Conservation (phyloP, 2,329 filamentous ascomycete species). For the Sclerotinia nivalis region DNA sequence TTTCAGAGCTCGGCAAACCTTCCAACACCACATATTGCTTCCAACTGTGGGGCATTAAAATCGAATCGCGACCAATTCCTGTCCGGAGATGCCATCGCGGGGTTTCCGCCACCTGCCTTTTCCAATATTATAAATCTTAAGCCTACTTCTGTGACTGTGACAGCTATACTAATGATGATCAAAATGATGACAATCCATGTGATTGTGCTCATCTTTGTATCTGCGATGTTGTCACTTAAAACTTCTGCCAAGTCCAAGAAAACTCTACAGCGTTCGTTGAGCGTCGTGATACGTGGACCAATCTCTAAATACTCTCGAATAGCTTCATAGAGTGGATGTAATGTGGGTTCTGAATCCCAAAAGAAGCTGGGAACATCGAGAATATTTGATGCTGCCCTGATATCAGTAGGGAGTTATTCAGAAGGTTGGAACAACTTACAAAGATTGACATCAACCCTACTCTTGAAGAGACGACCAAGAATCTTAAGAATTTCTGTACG, state of each 20-base stretch:
- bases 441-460: constrained; percentile 93
- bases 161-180: constrained; percentile 85
- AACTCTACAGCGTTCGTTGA: constrained; percentile 94
- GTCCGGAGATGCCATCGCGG: background rate
- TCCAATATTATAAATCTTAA: constrained; percentile 77
- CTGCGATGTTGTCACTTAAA: constrained; percentile 84
- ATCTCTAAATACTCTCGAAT: constrained; percentile 98
- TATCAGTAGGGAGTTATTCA: constrained; percentile 29
- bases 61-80: constrained; percentile 38
- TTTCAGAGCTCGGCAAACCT: constrained; percentile 32
- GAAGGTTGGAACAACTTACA: constrained; percentile 61
- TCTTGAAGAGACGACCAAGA: constrained; percentile 86
- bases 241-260: constrained; percentile 97
- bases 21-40: constrained; percentile 39
- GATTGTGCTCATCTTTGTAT: constrained; percentile 92
- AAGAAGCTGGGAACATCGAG: constrained; percentile 97
- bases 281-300: constrained; percentile 89
- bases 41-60: constrained; percentile 36
- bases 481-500: constrained; percentile 90
- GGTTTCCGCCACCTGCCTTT: constrained; percentile 36
- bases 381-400: constrained; percentile 76
- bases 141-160: constrained; percentile 87
- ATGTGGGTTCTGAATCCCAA: constrained; percentile 94
- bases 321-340: constrained; percentile 90
- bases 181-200: constrained; percentile 98